Conservation (phyloP, 805 yeast species). For the Teunomyces barrocoloradensis region DNA sequence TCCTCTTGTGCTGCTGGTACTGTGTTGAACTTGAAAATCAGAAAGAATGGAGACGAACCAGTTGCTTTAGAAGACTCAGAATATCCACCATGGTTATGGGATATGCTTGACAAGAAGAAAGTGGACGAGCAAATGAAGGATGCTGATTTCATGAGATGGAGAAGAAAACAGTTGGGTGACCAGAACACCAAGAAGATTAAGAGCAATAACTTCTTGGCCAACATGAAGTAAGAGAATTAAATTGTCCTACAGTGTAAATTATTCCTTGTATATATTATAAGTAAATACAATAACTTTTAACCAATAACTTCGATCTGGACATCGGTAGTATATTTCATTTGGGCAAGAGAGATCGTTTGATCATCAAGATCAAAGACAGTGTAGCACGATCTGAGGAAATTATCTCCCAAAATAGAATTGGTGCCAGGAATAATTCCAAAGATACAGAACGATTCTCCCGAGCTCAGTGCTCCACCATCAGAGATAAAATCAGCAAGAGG, state of each 20-base stretch:
- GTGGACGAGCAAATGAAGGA: slow-evolving; percentile 54
- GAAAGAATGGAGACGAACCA: slow-evolving; percentile 81
- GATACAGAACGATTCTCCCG: slow-evolving; percentile 8
- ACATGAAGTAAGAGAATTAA: slow-evolving; percentile 32
- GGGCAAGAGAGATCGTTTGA: slow-evolving; percentile 23
- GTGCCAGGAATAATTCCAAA: slow-evolving; percentile 13
- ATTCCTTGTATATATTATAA: slow-evolving; percentile 2
- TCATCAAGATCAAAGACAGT: slow-evolving; percentile 26
- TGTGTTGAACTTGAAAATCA: slow-evolving; percentile 64
- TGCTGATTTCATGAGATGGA: slow-evolving; percentile 64
- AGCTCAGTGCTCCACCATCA: slow-evolving; percentile 10
- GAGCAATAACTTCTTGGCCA: slow-evolving; percentile 71
- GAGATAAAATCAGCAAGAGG: slow-evolving; percentile 13
- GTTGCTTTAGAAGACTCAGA: slow-evolving; percentile 84
- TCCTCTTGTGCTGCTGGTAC: slow-evolving; percentile 74
- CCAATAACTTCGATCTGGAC: slow-evolving; percentile 9
- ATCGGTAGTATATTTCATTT: slow-evolving; percentile 16
- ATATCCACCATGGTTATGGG: slow-evolving; percentile 96
- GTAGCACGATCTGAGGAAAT: slow-evolving; percentile 26
- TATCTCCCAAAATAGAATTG: slow-evolving; percentile 22
- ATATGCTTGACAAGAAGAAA: slow-evolving; percentile 64
- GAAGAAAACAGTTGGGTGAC: slow-evolving; percentile 62
- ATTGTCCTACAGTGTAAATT: neutral
- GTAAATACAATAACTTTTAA: slow-evolving; percentile 1
- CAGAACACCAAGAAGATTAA: slow-evolving; percentile 70